Evolutionary conservation across 2,329 filamentous ascomycete species (phyloP).

Genomic region (Hyphodiscus sp.): DNA sequence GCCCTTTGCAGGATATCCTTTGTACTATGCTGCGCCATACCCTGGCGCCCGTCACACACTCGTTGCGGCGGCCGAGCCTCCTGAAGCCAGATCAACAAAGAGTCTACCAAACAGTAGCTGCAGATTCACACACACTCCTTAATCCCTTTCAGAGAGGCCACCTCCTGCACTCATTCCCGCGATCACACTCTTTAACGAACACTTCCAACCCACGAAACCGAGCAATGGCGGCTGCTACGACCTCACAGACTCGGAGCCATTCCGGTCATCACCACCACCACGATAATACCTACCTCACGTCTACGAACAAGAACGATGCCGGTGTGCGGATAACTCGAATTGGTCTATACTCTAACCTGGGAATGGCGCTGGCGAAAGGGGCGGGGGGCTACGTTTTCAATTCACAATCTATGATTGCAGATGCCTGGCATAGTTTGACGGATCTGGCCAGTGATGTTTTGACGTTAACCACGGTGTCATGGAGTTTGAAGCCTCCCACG

Average conservation of each 20-base stretch:
- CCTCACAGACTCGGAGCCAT: constrained; percentile 31
- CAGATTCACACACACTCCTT: constrained; percentile 12
- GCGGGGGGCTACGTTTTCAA: constrained; percentile 91
- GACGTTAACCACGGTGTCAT: constrained; percentile 89
- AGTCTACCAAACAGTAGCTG: constrained; percentile 26
- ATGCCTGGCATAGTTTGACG: constrained; percentile 91
- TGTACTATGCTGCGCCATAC: constrained; percentile 20
- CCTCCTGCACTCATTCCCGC: constrained; percentile 20
- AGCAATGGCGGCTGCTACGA: constrained; percentile 27
- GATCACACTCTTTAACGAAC: constrained; percentile 20
- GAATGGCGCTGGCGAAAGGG: constrained; percentile 91
- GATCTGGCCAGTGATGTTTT: constrained; percentile 93
- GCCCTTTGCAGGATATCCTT: background rate
- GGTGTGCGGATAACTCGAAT: constrained; percentile 90
- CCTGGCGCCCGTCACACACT: constrained; percentile 13
- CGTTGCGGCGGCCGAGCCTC: background rate
- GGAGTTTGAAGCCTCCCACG: constrained; percentile 80
- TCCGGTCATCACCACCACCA: constrained; percentile 67
- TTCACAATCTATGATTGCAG: constrained; percentile 85
- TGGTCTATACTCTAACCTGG: constrained; percentile 80
- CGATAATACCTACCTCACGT: constrained; percentile 78
- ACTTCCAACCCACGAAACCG: constrained; percentile 16
- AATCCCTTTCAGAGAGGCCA: constrained; percentile 16
- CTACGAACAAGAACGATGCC: constrained; percentile 80
- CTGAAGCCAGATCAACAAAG: constrained; percentile 4